Percentiles rank a stretch among this genome's conserved stretches.
phyloP scores from a whole-genome alignment of 2,329 filamentous ascomycete genomes.

The Diaporthe sp. region DNA sequence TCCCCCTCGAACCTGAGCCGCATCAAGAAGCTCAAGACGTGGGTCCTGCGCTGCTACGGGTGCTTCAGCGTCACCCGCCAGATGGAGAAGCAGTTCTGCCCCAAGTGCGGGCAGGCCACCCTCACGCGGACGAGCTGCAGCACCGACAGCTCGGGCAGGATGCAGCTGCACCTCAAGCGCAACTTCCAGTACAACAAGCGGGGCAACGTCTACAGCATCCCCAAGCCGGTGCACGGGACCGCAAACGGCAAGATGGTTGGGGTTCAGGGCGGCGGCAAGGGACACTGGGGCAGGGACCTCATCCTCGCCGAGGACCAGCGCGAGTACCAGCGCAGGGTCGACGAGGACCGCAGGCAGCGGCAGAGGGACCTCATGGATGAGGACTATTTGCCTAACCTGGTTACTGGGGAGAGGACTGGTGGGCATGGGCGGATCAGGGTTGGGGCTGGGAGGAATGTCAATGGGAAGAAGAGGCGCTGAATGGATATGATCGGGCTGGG shows the following conservation, averaged over 20 bases:
- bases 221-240: constrained; percentile 86
- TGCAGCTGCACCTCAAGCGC: constrained; percentile 87
- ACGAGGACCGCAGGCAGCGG: constrained; percentile 72
- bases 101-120: constrained; percentile 87
- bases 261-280: constrained; percentile 77
- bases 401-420: constrained; percentile 80
- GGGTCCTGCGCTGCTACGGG: constrained; percentile 91
- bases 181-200: constrained; percentile 97
- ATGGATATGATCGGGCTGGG: too few relatives aligned
- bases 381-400: constrained; percentile 86
- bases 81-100: constrained; percentile 91
- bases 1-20: constrained; percentile 78
- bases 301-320: constrained; percentile 96
- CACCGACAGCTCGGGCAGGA: constrained; percentile 82
- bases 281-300: constrained; percentile 85
- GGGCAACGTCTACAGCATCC: constrained; percentile 91
- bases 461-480: constrained; percentile 75
- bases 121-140: constrained; percentile 87
- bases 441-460: constrained; percentile 87
- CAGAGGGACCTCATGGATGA: constrained; percentile 93
- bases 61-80: constrained; percentile 89
- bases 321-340: constrained; percentile 78
- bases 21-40: constrained; percentile 87
- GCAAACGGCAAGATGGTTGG: constrained; percentile 79
- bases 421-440: constrained; percentile 77